Evolutionary conservation across 2,329 filamentous ascomycete species (phyloP), one percentile per base, ranked within the genome.

Genomic region (Trichoderma aggressivum): DNA sequence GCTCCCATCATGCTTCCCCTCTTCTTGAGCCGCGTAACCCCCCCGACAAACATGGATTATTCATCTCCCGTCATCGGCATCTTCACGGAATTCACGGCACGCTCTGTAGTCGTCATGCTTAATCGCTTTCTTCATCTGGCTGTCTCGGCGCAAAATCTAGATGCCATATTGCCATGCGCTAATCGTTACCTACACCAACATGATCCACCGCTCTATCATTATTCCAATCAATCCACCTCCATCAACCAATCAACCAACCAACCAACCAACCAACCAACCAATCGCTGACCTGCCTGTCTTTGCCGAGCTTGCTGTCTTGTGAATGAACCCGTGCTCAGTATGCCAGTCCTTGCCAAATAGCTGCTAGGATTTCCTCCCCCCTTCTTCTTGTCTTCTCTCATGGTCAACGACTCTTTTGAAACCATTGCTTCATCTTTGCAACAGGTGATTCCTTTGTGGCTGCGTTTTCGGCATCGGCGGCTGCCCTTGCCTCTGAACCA

Each of bases 111-210:
- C 12, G 24, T 47, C 28, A 56, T 32, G 16, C 62, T 66, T 8
- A 56, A 66, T 66, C 24, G 34, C 50, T 43, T 58, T 67, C 64
- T 58, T 58, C 64, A 30, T 58, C 47, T 39, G 53, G 64, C 53
- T 43, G 56, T 34, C 55, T 56, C 64, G 64, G 64, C 34, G 32
- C 53, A 30, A 58, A 67, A 67, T 43, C 21, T 59, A 12, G 39
- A 59, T 21, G 55, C 64, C 64, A 67, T 47, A 21, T 61, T 39
- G 21, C 32, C 14, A 61, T 24, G 43, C 50, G 24, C 34, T 16
- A 32, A 26, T 32, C 47, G 3, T 21, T 26, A 63, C 18, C 8
- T 47, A 47, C n/a, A 63, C 21, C 6, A 36, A 10, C 24, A 32
- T 58, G 18, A 18, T 59, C n/a, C 64, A 59, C 21, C 64, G 53